Percentiles rank a stretch among this genome's conserved stretches.
These are phyloP conservation scores for Spongispora temasekensis DNA, from an alignment of 1,284 basidiomycete species.

Conservation along the genomic window DNA sequence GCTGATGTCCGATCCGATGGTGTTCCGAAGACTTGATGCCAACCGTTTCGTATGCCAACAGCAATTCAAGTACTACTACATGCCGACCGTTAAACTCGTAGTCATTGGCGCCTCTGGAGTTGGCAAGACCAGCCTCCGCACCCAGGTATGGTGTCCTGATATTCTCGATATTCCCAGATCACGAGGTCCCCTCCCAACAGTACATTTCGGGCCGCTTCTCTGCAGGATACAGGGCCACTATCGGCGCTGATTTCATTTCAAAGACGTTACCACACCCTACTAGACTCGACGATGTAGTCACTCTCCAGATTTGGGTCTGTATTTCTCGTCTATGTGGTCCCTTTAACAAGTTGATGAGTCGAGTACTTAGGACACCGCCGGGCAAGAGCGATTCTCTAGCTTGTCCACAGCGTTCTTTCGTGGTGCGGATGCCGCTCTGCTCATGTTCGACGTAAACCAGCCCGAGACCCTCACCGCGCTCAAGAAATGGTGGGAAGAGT, in stretches of 20 bases:
- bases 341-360: slow-evolving; percentile 11
- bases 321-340: slow-evolving; percentile 9
- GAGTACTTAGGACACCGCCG: slow-evolving; percentile 63
- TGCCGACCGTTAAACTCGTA: slow-evolving; percentile 75
- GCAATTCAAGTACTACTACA: no score
- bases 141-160: slow-evolving; percentile 53
- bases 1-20: no score
- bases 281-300: slow-evolving; percentile 53
- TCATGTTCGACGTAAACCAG: slow-evolving; percentile 76
- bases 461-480: slow-evolving; percentile 60
- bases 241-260: slow-evolving; percentile 81
- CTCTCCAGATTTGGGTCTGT: slow-evolving; percentile 79
- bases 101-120: slow-evolving; percentile 77
- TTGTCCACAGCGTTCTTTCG: slow-evolving; percentile 81
- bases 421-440: slow-evolving; percentile 77
- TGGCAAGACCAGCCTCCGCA: slow-evolving; percentile 73
- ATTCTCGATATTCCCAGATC: background rate
- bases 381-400: slow-evolving; percentile 82
- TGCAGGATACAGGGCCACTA: slow-evolving; percentile 75
- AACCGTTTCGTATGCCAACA: no score
- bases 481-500: slow-evolving; percentile 77
- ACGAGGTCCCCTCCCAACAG: slow-evolving; percentile 24
- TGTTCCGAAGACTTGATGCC: no score
- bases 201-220: slow-evolving; percentile 77
- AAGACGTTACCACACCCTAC: slow-evolving; percentile 66